A percentile compares a stretch with the other conserved stretches of the same genome.
Evolutionary conservation across 352 stramenopile species (phyloP).

Genomic region (Phytophthora pini): DNA sequence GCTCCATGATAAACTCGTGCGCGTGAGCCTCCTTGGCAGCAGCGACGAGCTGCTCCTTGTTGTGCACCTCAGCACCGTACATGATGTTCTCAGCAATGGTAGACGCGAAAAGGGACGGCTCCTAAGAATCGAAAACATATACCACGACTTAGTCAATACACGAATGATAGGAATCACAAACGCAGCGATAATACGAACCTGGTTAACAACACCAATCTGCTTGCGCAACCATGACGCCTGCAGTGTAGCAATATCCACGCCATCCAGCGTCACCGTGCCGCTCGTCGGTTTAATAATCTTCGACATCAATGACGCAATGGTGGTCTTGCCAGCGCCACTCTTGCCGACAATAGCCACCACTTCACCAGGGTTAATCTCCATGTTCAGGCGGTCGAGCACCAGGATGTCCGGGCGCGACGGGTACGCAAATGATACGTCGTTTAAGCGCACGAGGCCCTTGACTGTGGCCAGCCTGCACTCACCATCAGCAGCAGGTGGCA

Average conservation of each 20-base stretch:
- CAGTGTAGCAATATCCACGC: slow-evolving; percentile 70
- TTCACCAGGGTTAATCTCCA: slow-evolving; percentile 82
- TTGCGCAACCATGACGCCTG: slow-evolving; percentile 79
- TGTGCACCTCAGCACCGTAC: slow-evolving; percentile 65
- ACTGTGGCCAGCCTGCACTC: slow-evolving; percentile 53
- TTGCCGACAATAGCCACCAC: slow-evolving; percentile 88
- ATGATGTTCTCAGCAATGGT: slow-evolving; percentile 90
- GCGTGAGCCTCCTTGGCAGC: slow-evolving; percentile 77
- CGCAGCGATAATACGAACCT: slow-evolving; percentile 27
- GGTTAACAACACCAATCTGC: slow-evolving; percentile 90
- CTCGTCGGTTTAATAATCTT: slow-evolving; percentile 75
- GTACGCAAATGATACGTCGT: slow-evolving; percentile 87
- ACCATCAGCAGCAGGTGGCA: slow-evolving; percentile 50
- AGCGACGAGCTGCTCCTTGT: slow-evolving; percentile 62
- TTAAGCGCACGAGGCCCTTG: slow-evolving; percentile 75
- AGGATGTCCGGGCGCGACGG: slow-evolving; percentile 72
- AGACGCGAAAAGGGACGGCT: slow-evolving; percentile 83
- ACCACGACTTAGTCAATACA: slow-evolving; percentile 22
- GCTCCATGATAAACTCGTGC: slow-evolving; percentile 78
- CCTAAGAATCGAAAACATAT: slow-evolving; percentile 23
- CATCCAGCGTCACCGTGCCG: slow-evolving; percentile 71
- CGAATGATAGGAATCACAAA: not conserved
- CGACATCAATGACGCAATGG: slow-evolving; percentile 79
- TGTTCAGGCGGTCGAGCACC: slow-evolving; percentile 68
- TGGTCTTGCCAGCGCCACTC: slow-evolving; percentile 87